Conservation (phyloP, 2,329 filamentous ascomycete genomes). For the Whalleya microplaca region DNA sequence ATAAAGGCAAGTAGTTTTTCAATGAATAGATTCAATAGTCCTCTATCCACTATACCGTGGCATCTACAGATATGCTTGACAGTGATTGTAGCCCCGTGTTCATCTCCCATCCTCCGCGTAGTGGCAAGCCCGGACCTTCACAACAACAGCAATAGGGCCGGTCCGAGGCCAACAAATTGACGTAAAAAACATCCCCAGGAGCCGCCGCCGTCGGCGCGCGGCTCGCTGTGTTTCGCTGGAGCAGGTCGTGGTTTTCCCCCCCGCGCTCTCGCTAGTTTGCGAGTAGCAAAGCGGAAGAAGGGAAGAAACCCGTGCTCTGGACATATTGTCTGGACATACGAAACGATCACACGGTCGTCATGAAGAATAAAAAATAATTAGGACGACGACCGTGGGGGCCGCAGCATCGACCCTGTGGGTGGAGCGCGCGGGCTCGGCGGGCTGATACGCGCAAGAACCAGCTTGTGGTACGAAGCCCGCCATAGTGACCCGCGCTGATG, state of each 20-base stretch:
- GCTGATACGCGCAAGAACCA: conserved; percentile 38
- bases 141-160: conserved; percentile 5
- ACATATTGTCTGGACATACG: conserved; percentile 34
- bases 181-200: conserved; percentile 29
- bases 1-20: conserved; percentile 1
- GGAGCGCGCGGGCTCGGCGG: conserved; percentile 33
- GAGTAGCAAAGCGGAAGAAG: conserved; percentile 5
- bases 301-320: conserved; percentile 24
- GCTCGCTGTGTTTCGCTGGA: conserved; percentile 32
- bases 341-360: conserved; percentile 34
- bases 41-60: conserved; percentile 46
- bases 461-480: conserved; percentile 42
- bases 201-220: conserved; percentile 15
- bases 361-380: no score
- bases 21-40: conserved; percentile 57
- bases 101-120: conserved; percentile 39
- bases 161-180: conserved; percentile 13
- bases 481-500: conserved; percentile 36
- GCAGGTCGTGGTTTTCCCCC: conserved; percentile 23
- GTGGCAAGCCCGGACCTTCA: conserved; percentile 18
- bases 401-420: conserved; percentile 59
- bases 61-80: conserved; percentile 26
- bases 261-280: conserved; percentile 11
- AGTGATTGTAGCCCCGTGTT: conserved; percentile 17
- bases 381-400: conserved; percentile 45